Percentiles rank a stretch among this genome's conserved stretches.
Conservation (phyloP, 2,329 filamentous ascomycete genomes). For the Fusarium lateritium region DNA sequence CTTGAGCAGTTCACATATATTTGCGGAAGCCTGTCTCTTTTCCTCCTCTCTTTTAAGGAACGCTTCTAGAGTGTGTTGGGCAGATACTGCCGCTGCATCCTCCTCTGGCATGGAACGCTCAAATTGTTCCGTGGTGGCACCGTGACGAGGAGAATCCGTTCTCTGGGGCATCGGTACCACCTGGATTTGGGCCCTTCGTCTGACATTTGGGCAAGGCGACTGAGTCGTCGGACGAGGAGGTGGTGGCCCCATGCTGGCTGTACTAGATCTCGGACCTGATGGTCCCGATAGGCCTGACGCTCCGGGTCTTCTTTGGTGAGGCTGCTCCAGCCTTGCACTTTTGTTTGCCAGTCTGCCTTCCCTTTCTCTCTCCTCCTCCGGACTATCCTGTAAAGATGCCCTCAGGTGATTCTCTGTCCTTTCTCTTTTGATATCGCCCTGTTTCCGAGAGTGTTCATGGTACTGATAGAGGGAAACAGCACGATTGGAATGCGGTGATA, state of each 20-base stretch:
- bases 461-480: neutral
- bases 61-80: neutral
- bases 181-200: neutral
- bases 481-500: too few species aligned
- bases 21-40: neutral
- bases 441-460: neutral
- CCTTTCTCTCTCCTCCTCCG: neutral
- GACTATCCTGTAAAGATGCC: neutral
- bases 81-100: neutral
- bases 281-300: neutral
- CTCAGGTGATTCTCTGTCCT: neutral
- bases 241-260: constrained; percentile 9
- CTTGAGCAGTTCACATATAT: constrained; percentile 10
- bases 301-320: neutral
- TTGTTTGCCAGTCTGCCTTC: neutral
- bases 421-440: neutral
- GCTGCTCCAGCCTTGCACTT: neutral
- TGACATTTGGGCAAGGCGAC: neutral
- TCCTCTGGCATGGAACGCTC: neutral
- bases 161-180: neutral
- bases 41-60: constrained; percentile 2
- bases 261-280: neutral
- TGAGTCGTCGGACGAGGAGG: neutral
- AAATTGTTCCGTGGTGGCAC: neutral
- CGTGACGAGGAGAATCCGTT: neutral